Evolutionary conservation across 371 early-diverging fungal genomes (phyloP), one percentile per base, ranked within the genome.

Genomic region (Phascolomyces articulosus): DNA sequence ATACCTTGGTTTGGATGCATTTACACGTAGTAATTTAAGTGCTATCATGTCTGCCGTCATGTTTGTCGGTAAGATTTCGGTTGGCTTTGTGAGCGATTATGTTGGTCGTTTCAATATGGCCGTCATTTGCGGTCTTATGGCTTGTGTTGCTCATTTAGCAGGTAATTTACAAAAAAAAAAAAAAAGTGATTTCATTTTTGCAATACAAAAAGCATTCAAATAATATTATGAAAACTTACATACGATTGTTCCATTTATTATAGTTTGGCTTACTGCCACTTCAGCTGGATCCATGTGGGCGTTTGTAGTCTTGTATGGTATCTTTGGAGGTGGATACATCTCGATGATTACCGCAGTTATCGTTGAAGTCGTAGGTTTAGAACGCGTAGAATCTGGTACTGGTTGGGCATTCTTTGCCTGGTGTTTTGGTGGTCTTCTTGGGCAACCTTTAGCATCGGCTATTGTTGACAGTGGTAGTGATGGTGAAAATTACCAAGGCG

Each of bases 261-360:
- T 38, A 38, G 78, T 75, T 18, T 85, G 74, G 77, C 72, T 59
- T 54, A 79, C 65, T 57, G 88, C 72, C 54, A 71, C 34, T 48
- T 80, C 29, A 55, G 74, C 63, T 60, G 80, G 78, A 26, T 40
- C 74, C 10, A 63, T 82, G 21, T 71, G 74, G 76, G 68, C 75
- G 0, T 79, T 77, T 65, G 77, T 72, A n/a, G 65, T 73, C 1
- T 49, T 84, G 1, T 87, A 79, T 28, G 87, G 86, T 4, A 72
- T 83, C 60, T 85, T 83, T 59, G 85, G 85, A 23, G 85, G 87
- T 7, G 85, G 86, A 9, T 87, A 84, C 59, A 74, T 89, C 51
- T 73, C 80, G 1, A 67, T 87, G 66, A 70, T 82, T 10, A 76
- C 86, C 16, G 75, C 83, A 10, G 72, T 80, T 29, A 73, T 73